phyloP scores from a whole-genome alignment of 2,329 filamentous ascomycete genomes.

The Diaporthe batatas region DNA sequence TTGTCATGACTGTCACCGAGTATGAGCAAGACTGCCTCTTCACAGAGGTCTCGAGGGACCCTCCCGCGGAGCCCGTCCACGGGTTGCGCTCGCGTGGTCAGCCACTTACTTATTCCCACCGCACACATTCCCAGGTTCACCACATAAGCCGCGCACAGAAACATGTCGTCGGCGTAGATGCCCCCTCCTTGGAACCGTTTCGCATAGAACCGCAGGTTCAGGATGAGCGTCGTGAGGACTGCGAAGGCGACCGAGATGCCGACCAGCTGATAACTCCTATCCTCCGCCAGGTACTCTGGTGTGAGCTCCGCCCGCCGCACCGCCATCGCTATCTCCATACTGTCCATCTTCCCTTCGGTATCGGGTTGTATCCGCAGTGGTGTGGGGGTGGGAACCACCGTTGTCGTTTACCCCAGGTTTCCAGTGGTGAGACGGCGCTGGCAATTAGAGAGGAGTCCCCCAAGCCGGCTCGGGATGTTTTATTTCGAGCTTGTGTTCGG shows the following conservation, averaged over 20 bases:
- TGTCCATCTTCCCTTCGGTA: conserved; percentile 16
- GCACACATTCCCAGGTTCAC: conserved; percentile 46
- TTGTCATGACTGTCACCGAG: conserved; percentile 44
- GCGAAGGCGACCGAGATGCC: conserved; percentile 45
- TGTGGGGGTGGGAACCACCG: no score
- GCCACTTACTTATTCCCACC: conserved; percentile 43
- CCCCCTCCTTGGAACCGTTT: conserved; percentile 42
- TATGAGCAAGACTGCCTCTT: not conserved
- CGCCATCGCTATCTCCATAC: not conserved
- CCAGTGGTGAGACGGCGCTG: not conserved
- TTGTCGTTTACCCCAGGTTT: not conserved
- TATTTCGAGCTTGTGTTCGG: conserved; percentile 18
- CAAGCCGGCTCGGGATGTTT: conserved; percentile 32
- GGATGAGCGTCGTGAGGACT: conserved; percentile 41
- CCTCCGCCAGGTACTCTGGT: conserved; percentile 29
- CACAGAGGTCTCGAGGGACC: no score
- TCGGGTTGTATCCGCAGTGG: not conserved
- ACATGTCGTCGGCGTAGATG: conserved; percentile 43
- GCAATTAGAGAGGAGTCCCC: not conserved
- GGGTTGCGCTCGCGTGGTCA: not conserved
- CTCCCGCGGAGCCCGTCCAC: not conserved
- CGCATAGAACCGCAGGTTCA: conserved; percentile 43
- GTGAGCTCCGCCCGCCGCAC: conserved; percentile 10
- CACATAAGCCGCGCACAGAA: conserved; percentile 43
- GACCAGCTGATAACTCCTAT: conserved; percentile 37